Evolutionary conservation across 768 basidiomycete genomes (phyloP).

Genomic region (Serendipita sp.): DNA sequence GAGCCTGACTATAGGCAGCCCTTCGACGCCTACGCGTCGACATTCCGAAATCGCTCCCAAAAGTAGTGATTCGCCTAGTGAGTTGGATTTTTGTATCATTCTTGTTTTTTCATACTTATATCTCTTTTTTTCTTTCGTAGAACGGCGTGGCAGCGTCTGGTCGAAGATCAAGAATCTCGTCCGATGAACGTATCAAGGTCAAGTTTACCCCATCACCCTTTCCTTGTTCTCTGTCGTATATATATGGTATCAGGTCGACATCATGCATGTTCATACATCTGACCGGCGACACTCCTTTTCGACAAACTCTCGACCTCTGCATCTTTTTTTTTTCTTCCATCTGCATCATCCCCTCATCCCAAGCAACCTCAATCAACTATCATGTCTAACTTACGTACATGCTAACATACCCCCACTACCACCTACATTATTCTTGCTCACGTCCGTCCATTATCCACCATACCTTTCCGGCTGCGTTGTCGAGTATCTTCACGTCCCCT

Average conservation of each 20-base stretch:
- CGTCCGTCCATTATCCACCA: neutral
- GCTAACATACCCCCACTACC: neutral
- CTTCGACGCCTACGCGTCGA: neutral
- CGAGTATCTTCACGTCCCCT: neutral
- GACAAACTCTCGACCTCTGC: neutral
- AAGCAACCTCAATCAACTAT: neutral
- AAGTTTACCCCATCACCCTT: neutral
- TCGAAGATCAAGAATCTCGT: slow-evolving; percentile 1
- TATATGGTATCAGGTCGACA: neutral
- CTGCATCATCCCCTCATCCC: neutral
- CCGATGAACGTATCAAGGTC: neutral
- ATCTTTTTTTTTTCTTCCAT: neutral
- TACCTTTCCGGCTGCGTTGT: neutral
- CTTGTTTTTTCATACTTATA: too few relatives aligned
- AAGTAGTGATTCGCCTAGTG: slow-evolving; percentile 1
- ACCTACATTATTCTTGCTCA: neutral
- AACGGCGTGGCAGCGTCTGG: neutral
- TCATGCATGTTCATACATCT: too few relatives aligned
- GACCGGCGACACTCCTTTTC: neutral
- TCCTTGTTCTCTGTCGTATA: neutral
- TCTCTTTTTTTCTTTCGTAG: neutral
- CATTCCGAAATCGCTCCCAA: neutral
- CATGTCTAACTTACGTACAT: neutral
- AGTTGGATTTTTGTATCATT: neutral
- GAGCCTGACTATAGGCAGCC: neutral